phyloP scores from a whole-genome alignment of 176 grass and related monocot genomes.

The Hordeum marinum region DNA sequence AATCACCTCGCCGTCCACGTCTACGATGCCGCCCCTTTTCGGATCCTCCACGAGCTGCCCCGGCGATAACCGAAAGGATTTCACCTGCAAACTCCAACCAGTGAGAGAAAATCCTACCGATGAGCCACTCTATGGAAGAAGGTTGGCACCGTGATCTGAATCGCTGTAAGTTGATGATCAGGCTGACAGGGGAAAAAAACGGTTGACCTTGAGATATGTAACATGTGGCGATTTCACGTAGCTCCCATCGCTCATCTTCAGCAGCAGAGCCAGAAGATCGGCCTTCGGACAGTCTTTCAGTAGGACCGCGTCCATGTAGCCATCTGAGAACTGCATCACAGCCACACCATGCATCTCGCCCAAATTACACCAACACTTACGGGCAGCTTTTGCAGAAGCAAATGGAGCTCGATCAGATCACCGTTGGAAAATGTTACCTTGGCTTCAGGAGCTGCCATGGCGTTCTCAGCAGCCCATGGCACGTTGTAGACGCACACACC shows the following conservation, averaged over 20 bases:
- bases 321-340: constrained; percentile 76
- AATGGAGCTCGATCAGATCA: background rate
- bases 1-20: constrained; percentile 82
- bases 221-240: constrained; percentile 72
- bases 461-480: constrained; percentile 58
- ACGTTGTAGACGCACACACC: constrained; percentile 73
- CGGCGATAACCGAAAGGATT: constrained; percentile 47
- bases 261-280: constrained; percentile 51
- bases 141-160: background rate
- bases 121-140: background rate
- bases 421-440: constrained; percentile 27
- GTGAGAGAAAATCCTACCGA: background rate
- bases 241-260: constrained; percentile 68
- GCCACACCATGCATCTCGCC: background rate
- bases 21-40: constrained; percentile 54
- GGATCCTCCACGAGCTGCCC: constrained; percentile 42
- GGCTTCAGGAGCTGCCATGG: constrained; percentile 66
- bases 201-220: constrained; percentile 63
- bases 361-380: background rate
- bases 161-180: background rate
- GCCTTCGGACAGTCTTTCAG: constrained; percentile 58
- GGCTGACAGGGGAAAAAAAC: background rate
- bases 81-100: constrained; percentile 40
- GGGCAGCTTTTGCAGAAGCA: background rate
- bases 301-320: constrained; percentile 67